These are phyloP conservation scores for Rhexocercosporidium sp. DNA, from an alignment of 2,329 filamentous ascomycete genomes.

Conservation along the genomic window DNA sequence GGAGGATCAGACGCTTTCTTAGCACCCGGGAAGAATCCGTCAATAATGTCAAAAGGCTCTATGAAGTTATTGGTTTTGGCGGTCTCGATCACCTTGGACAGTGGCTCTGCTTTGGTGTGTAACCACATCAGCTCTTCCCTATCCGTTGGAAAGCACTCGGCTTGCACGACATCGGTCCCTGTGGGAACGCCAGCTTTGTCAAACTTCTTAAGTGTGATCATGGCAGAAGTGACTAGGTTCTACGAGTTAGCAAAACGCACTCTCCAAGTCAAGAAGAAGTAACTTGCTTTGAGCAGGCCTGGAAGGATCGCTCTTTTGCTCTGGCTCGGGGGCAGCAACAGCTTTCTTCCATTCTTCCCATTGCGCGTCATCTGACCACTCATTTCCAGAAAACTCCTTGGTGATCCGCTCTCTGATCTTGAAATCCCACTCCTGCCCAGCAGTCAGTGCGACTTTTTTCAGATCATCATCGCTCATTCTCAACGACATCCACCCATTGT, in stretches of 20 bases:
- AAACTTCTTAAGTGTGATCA: neutral
- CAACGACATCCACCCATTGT: constrained; percentile 27
- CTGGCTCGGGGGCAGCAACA: neutral
- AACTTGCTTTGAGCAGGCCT: constrained; percentile 2
- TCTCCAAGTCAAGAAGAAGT: neutral
- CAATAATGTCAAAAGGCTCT: neutral
- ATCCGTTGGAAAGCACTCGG: constrained; percentile 19
- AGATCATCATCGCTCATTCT: constrained; percentile 23
- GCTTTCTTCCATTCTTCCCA: constrained; percentile 29
- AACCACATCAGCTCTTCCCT: constrained; percentile 28
- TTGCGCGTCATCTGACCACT: constrained; percentile 27
- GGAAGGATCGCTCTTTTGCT: neutral
- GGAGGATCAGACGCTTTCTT: neutral
- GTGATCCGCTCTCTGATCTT: constrained; percentile 34
- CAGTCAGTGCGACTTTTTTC: constrained; percentile 23
- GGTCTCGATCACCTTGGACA: neutral
- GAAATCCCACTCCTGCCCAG: constrained; percentile 34
- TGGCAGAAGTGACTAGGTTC: neutral
- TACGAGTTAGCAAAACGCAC: neutral
- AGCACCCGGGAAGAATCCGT: neutral
- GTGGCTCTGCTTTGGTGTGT: constrained; percentile 20
- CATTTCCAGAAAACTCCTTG: constrained; percentile 29
- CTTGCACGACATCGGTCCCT: neutral
- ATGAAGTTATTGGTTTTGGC: neutral
- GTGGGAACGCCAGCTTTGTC: neutral